Evolutionary conservation across 73 alveolate genomes (phyloP).

Genomic region (Paramecium biaurelia): DNA sequence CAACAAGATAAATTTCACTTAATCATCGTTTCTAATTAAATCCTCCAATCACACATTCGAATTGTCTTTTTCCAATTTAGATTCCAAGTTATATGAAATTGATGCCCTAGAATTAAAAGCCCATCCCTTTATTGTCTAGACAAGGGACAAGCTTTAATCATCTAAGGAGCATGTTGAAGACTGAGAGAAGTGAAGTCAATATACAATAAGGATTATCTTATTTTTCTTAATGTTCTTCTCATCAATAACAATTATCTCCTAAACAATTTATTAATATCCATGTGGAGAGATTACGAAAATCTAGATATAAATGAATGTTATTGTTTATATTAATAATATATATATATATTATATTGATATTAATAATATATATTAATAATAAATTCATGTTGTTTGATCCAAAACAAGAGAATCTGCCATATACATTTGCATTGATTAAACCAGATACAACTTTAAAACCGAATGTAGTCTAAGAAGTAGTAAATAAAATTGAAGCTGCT

Average conservation of each 20-base stretch:
- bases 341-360: no score
- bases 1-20: not conserved
- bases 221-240: not conserved
- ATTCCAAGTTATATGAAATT: not conserved
- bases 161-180: not conserved
- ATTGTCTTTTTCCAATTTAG: not conserved
- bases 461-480: slow-evolving; percentile 68
- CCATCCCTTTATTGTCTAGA: not conserved
- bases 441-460: slow-evolving; percentile 81
- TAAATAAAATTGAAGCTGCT: slow-evolving; percentile 77
- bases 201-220: not conserved
- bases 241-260: not conserved
- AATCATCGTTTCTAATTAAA: not conserved
- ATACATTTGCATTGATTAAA: slow-evolving; percentile 81
- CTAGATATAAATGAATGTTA: not conserved
- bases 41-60: not conserved
- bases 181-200: not conserved
- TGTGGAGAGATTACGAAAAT: not conserved
- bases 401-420: slow-evolving; percentile 73
- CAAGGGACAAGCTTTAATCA: not conserved
- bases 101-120: not conserved
- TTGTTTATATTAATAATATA: no score
- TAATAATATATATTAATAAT: not conserved
- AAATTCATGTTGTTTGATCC: slow-evolving; percentile 51
- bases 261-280: not conserved